phyloP scores from a whole-genome alignment of 306 rosid species.

The Vigna angularis region DNA sequence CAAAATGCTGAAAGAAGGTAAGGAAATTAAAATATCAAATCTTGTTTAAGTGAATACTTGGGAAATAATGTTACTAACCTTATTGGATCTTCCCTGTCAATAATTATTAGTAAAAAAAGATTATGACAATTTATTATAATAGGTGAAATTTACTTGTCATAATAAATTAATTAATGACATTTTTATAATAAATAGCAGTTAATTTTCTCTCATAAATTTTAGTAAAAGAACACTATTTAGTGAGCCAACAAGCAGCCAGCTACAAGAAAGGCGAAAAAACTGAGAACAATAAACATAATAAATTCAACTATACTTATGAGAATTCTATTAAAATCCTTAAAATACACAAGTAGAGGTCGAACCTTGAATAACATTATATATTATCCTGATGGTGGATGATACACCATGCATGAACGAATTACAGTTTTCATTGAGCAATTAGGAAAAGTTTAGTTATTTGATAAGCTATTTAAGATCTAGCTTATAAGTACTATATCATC shows the following conservation, averaged over 20 bases:
- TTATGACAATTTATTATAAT: too few species aligned
- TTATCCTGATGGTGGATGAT: constrained; percentile 63
- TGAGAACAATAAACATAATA: constrained; percentile 21
- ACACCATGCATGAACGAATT: too few species aligned
- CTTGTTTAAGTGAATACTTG: constrained; percentile 6
- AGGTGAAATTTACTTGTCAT: too few species aligned
- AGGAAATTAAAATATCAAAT: not conserved
- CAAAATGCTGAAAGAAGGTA: constrained; percentile 8
- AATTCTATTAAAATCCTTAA: not conserved
- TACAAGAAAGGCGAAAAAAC: constrained; percentile 8
- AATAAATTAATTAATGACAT: too few species aligned
- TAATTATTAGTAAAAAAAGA: too few species aligned
- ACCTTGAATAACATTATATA: constrained; percentile 82
- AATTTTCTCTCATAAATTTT: not conserved
- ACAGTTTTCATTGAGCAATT: too few species aligned
- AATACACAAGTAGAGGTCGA: constrained; percentile 1
- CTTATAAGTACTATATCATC: too few species aligned
- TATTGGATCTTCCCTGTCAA: constrained; percentile 1
- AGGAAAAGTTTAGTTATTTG: too few species aligned
- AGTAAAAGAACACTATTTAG: constrained; percentile 6
- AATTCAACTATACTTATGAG: constrained; percentile 1
- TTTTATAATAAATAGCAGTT: not conserved
- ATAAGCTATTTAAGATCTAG: too few species aligned
- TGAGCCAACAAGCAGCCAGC: not conserved
- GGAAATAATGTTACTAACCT: constrained; percentile 5